phyloP scores from a whole-genome alignment of 768 basidiomycete species.

The Trametes meyenii region DNA sequence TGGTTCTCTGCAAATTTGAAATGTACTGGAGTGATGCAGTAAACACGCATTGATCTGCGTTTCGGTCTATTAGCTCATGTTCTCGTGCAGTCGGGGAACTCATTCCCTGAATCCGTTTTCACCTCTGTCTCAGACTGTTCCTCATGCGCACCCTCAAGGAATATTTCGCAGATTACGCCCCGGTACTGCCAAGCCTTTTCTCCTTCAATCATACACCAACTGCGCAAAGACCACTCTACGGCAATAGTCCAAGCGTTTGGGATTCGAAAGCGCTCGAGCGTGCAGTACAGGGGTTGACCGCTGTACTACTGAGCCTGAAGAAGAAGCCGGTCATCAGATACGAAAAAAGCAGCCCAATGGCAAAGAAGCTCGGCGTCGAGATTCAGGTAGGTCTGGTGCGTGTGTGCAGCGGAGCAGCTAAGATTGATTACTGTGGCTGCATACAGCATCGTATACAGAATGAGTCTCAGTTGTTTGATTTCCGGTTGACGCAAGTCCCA shows the following conservation, averaged over 20 bases:
- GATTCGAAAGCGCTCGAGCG: slow-evolving; percentile 71
- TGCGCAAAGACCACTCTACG: slow-evolving; percentile 65
- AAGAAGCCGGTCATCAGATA: slow-evolving; percentile 95
- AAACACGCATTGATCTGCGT: no score
- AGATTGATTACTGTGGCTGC: slow-evolving; percentile 1
- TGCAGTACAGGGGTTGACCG: slow-evolving; percentile 79
- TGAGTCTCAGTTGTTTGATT: slow-evolving; percentile 88
- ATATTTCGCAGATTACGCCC: slow-evolving; percentile 96
- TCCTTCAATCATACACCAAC: slow-evolving; percentile 81
- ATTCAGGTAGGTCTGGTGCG: slow-evolving; percentile 63
- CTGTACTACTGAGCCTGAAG: slow-evolving; percentile 90
- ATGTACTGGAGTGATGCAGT: no score
- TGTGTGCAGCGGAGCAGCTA: slow-evolving; percentile 3
- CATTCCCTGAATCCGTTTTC: neutral
- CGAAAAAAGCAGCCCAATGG: slow-evolving; percentile 91
- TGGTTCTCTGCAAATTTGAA: neutral
- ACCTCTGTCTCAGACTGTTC: slow-evolving; percentile 4
- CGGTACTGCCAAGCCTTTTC: slow-evolving; percentile 84
- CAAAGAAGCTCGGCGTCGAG: slow-evolving; percentile 85
- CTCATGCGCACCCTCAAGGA: slow-evolving; percentile 57
- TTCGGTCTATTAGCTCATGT: no score
- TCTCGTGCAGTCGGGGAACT: neutral
- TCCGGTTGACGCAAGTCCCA: slow-evolving; percentile 83
- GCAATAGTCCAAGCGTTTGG: slow-evolving; percentile 73
- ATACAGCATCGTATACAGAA: slow-evolving; percentile 75